Percentiles rank a stretch among this genome's conserved stretches.
These are phyloP conservation scores for Alternaria triticimaculans DNA, from an alignment of 2,329 filamentous ascomycete genomes.

Conservation along the genomic window DNA sequence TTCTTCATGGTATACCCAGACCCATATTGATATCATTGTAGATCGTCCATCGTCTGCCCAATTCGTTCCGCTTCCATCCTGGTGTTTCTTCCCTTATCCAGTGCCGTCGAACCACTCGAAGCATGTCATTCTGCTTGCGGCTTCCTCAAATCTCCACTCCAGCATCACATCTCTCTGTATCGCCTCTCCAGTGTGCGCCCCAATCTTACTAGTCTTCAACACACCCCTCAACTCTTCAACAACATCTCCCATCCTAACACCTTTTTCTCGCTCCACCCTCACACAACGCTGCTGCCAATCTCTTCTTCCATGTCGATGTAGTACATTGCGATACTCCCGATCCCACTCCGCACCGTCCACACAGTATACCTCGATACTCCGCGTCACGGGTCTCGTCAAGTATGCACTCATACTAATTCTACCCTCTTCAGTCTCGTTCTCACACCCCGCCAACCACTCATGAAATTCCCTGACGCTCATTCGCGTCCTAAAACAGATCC, in stretches of 20 bases:
- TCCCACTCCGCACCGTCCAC: conserved; percentile 8
- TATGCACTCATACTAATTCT: not conserved
- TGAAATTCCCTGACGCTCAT: not conserved
- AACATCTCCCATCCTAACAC: conserved; percentile 18
- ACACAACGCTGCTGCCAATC: conserved; percentile 9
- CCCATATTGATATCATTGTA: not conserved
- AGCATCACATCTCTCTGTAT: conserved; percentile 9
- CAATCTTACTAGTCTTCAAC: not conserved
- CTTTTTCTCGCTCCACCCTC: conserved; percentile 14
- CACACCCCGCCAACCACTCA: not conserved
- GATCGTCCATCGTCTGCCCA: not conserved
- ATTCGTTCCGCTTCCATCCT: not conserved
- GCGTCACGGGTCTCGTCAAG: not conserved
- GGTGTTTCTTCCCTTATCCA: not conserved
- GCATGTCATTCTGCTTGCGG: not conserved
- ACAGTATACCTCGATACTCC: conserved; percentile 7
- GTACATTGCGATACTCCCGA: conserved; percentile 2
- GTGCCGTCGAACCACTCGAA: not conserved
- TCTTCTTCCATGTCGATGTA: not conserved
- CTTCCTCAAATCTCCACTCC: conserved; percentile 13
- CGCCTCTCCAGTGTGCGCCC: not conserved
- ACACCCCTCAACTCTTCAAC: conserved; percentile 16
- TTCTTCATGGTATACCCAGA: not conserved
- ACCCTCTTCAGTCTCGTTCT: not conserved
- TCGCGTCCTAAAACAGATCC: conserved; percentile 1